Percentiles rank a stretch among this genome's conserved stretches.
phyloP scores from a whole-genome alignment of 202 grass and related monocot genomes.

The Zizania palustris region DNA sequence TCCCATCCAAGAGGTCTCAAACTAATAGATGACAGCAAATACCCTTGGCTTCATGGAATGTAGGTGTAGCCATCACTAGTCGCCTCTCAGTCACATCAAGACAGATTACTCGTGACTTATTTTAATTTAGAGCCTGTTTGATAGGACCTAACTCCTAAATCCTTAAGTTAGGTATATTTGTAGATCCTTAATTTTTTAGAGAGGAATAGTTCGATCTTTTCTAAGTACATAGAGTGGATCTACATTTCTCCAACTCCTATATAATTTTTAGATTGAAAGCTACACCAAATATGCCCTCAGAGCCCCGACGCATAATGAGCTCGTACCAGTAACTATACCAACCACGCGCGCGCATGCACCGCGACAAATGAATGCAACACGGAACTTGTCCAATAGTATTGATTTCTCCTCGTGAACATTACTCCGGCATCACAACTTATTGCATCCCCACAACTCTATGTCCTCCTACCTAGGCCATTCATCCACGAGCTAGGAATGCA shows the following conservation, averaged over 20 bases:
- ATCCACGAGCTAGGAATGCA: not conserved
- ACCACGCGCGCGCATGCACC: too few relatives aligned
- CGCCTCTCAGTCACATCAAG: not conserved
- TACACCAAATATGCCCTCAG: too few relatives aligned
- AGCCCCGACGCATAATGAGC: not conserved
- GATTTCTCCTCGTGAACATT: not conserved
- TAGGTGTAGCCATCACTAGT: not conserved
- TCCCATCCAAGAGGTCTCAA: not conserved
- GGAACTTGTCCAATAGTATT: not conserved
- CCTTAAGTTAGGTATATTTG: too few relatives aligned
- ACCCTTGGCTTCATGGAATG: slow-evolving; percentile 17
- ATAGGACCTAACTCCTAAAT: too few relatives aligned
- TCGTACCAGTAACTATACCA: not conserved
- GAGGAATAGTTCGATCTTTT: too few relatives aligned
- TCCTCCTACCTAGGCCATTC: not conserved
- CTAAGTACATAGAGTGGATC: too few relatives aligned
- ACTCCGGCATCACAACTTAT: not conserved
- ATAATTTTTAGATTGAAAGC: too few relatives aligned
- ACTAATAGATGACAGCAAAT: not conserved
- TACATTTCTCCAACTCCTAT: too few relatives aligned
- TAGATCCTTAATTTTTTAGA: too few relatives aligned
- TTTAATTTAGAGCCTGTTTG: not conserved
- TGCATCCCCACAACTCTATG: slow-evolving; percentile 22
- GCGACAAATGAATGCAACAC: not conserved
- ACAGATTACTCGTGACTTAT: not conserved